Base-by-base conservation (phyloP, 192 early-diverging fungal genomes). In the Mortierella hygrophila region DNA sequence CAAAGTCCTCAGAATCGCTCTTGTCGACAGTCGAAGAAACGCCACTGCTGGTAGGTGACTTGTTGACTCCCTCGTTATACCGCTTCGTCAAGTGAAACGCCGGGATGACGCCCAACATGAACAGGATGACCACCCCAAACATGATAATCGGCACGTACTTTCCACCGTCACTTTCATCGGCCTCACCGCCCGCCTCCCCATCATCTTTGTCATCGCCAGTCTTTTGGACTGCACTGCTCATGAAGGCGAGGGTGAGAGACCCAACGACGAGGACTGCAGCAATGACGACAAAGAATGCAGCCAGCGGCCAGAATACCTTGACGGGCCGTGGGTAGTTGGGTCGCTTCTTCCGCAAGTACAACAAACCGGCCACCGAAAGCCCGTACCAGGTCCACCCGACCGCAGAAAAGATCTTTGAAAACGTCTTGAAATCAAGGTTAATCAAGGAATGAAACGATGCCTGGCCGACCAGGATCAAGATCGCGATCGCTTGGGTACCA, bases 361-460 rank as follows among this genome's bases (percentile, higher is more conserved):
- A 57, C 42, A 91, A 54, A 0, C 90, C 90, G 46, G 78, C 47
- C 23, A 91, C 77, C 29, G 82, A 82, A 16, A 91, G 49, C 21
- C 90, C 90, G 37, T 91, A 91, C 76, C 82, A 88, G 1, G 74
- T 75, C 88, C 88, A 88, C 2, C 83, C 82, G 2, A 88, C 88
- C 0, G 83, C 79, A 3, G 88, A 85, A 38, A 79, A 83, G 15
- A 88, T 88, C 54, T 88, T 88, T 1, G 82, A 85, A 40, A 88
- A 85, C 7, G 83, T 85, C 29, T 83, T 88, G 70, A 88, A 88
- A 71, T 85, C 82, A 10, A 86, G 57, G 13, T 77, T 86, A 72
- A 86, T 78, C 73, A 78, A 35, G 32, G 74, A 79, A 26, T 78
- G 88, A 26, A 70, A 37, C 4, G 79, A 69, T 0, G 79, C 88